Evolutionary conservation across 139 green algal genomes (phyloP), one percentile per base, ranked within the genome.

Genomic region (Microglena sp.): DNA sequence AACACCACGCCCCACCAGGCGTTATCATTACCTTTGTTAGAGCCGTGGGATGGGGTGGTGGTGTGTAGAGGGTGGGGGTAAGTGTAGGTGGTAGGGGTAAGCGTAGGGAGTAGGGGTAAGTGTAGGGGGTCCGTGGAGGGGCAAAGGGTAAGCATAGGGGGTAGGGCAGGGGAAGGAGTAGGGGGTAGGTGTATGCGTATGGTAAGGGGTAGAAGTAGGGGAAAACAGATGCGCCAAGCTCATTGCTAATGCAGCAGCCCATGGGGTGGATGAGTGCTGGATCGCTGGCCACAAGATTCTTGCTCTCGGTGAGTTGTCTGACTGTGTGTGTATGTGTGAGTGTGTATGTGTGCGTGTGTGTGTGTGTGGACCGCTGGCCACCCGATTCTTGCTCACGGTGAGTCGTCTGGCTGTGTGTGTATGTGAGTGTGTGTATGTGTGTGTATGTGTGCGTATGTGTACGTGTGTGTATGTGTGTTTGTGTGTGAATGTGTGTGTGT

Each of bases 281-380:
- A 89, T 95, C 15, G 78, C 85, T 0, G 69, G 67, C 40, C 87
- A 95, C 50, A 87, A 87, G 0, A 74, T 92, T 30, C 75, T 95
- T 45, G 58, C 80, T 2, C 56, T 91, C 22, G 82, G 85, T 77
- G 40, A 24, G 40, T 50, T 50, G 40, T 50, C 15, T 45, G 2
- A 22, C 7, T 33, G 27, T 5, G 2, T 62, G 29, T 69, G 63
- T 50, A 18, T 50, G 15, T 50, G 18, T n/a, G n/a, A n/a, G 40
- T 50, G 40, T 50, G 40, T 50, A 18, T 50, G 40, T 50, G 40
- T 45, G 2, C 11, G 28, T 33, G 27, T 5, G 2, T 62, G 29
- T 69, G 63, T 50, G 40, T 50, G 15, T 50, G 18, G 40, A 50
- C 18, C 40, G 40, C 40, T 50, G 18, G 18, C 15, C 40, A 50